These are phyloP conservation scores for Coniochaeta hoffmannii DNA, from an alignment of 2,329 filamentous ascomycete genomes.

Conservation along the genomic window DNA sequence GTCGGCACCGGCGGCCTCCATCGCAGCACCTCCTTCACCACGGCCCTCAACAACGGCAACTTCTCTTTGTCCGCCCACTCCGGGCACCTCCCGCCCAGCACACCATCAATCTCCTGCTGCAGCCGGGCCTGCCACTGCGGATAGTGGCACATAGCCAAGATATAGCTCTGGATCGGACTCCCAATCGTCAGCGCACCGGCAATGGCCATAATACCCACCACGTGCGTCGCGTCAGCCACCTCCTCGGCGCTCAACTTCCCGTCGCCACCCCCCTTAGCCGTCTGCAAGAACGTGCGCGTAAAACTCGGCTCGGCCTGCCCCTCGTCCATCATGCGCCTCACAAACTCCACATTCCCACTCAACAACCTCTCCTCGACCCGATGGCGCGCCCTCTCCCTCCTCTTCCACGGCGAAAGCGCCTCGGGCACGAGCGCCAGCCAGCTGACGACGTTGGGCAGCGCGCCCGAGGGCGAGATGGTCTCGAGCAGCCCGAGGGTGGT, in stretches of 20 bases:
- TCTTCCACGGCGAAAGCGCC: conserved; percentile 35
- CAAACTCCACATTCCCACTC: conserved; percentile 26
- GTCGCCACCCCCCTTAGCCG: conserved; percentile 14
- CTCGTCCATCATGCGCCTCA: conserved; percentile 22
- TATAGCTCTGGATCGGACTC: conserved; percentile 33
- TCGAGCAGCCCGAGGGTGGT: conserved; percentile 38
- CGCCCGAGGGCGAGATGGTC: conserved; percentile 36
- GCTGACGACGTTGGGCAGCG: conserved; percentile 31
- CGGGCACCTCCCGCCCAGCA: conserved; percentile 34
- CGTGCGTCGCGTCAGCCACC: conserved; percentile 31
- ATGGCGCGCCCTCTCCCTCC: conserved; percentile 32
- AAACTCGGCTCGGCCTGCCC: conserved; percentile 31
- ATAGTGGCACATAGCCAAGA: conserved; percentile 27
- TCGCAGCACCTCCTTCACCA: conserved; percentile 44
- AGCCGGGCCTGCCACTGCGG: conserved; percentile 20
- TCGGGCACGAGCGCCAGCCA: conserved; percentile 31
- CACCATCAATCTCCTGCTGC: conserved; percentile 41
- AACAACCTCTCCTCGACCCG: conserved; percentile 30
- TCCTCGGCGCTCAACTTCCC: conserved; percentile 19
- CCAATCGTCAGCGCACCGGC: conserved; percentile 36
- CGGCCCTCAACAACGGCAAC: conserved; percentile 37
- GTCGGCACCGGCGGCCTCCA: conserved; percentile 48
- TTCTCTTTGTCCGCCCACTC: conserved; percentile 37
- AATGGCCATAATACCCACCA: conserved; percentile 41
- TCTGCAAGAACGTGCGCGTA: conserved; percentile 30